Conservation (phyloP, 805 yeast genomes). For the Myxozyma nipponensis region DNA sequence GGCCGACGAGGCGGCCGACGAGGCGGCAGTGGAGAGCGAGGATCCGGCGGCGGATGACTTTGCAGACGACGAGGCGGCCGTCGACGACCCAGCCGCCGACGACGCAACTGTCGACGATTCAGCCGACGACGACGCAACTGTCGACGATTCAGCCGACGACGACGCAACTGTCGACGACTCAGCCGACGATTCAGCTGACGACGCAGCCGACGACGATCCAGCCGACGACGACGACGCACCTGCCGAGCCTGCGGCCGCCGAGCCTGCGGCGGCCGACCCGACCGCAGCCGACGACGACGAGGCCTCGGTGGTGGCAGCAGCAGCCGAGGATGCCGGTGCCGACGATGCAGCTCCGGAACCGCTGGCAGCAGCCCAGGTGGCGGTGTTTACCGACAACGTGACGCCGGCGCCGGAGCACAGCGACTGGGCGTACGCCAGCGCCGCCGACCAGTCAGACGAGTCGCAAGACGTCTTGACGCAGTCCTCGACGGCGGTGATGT, state of each 20-base stretch:
- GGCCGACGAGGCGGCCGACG: slow-evolving; percentile 1
- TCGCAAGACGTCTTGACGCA: slow-evolving; percentile 22
- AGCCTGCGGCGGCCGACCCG: background rate
- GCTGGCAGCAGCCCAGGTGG: slow-evolving; percentile 13
- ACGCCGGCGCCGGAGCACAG: slow-evolving; percentile 26
- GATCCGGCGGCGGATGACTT: background rate
- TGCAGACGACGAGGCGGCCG: background rate
- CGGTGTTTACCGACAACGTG: slow-evolving; percentile 18
- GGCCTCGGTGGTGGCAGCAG: slow-evolving; percentile 1
- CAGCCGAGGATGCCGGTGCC: slow-evolving; percentile 1
- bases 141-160: slow-evolving; percentile 3
- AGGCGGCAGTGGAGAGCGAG: background rate
- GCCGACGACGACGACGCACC: background rate
- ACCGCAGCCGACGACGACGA: slow-evolving; percentile 2
- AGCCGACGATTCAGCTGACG: slow-evolving; percentile 5
- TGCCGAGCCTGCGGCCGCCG: slow-evolving; percentile 2
- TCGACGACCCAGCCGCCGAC: slow-evolving; percentile 4
- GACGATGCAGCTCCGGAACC: slow-evolving; percentile 5
- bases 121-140: slow-evolving; percentile 5
- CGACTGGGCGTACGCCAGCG: slow-evolving; percentile 20
- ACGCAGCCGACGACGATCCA: slow-evolving; percentile 2
- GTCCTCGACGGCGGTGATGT: slow-evolving; percentile 20
- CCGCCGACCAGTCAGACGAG: slow-evolving; percentile 19
- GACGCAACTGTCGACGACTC: slow-evolving; percentile 4
- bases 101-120: slow-evolving; percentile 1